Percentiles rank a stretch among this genome's conserved stretches.
Evolutionary conservation across 164 flowering plant species (phyloP).

Genomic region (Tinospora cordifolia): DNA sequence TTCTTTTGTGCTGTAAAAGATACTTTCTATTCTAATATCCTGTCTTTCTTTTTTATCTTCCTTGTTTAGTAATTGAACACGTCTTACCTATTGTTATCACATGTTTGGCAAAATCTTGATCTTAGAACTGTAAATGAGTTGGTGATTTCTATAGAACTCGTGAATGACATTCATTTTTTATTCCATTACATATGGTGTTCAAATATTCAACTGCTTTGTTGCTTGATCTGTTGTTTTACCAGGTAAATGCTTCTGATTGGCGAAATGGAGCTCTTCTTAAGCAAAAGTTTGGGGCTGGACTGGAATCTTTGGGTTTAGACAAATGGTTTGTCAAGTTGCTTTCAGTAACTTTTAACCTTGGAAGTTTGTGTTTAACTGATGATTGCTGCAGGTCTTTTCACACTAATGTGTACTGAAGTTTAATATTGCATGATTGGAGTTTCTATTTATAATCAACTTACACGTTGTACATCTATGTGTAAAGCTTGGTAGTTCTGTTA

Average conservation of each 20-base stretch:
- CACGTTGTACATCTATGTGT: not conserved
- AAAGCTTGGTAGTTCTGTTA: not conserved
- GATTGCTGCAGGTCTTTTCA: not conserved
- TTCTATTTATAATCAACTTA: not conserved
- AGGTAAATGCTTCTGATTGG: constrained; percentile 92
- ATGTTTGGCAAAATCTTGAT: not conserved
- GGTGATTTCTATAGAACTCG: not conserved
- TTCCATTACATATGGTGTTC: not conserved
- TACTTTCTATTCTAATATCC: not conserved
- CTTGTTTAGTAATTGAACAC: not conserved
- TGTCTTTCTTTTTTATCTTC: not conserved
- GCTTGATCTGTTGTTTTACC: constrained; percentile 14
- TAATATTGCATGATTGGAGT: not conserved
- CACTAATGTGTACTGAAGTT: not conserved
- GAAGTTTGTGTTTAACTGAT: not conserved
- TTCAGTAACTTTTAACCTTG: constrained; percentile 6
- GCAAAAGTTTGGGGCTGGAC: constrained; percentile 74
- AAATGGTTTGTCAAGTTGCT: constrained; percentile 39
- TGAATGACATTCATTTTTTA: not conserved
- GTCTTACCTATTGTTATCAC: not conserved
- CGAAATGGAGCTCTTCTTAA: constrained; percentile 74
- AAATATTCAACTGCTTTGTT: not conserved
- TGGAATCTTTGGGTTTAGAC: constrained; percentile 61
- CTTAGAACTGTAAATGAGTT: not conserved
- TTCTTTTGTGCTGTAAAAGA: no score